A percentile compares a stretch with the other conserved stretches of the same genome.
Conservation (phyloP, 2,329 filamentous ascomycete species). For the Pyrenochaeta sp. region DNA sequence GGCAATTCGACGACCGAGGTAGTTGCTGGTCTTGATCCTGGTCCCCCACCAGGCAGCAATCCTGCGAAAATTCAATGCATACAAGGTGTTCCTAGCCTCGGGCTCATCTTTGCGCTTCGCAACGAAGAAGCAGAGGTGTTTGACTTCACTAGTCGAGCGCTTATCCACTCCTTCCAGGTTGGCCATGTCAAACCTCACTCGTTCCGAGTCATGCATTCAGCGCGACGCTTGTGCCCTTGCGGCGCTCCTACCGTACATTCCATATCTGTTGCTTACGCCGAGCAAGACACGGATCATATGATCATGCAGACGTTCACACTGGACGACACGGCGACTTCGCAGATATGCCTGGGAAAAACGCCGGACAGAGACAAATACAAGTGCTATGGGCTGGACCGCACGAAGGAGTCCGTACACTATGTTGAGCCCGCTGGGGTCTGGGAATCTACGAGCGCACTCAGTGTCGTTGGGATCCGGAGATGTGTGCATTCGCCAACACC, state of each 20-base stretch:
- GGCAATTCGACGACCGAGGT: constrained; percentile 40
- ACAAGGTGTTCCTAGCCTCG: constrained; percentile 65
- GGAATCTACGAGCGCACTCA: constrained; percentile 68
- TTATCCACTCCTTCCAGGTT: constrained; percentile 70
- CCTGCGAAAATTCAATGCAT: constrained; percentile 63
- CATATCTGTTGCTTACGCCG: constrained; percentile 71
- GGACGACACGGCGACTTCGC: constrained; percentile 58
- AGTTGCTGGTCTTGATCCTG: constrained; percentile 46
- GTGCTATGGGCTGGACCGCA: constrained; percentile 50
- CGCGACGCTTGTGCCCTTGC: constrained; percentile 61
- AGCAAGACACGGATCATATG: constrained; percentile 67
- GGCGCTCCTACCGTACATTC: constrained; percentile 66
- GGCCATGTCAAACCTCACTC: constrained; percentile 67
- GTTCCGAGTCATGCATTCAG: constrained; percentile 67
- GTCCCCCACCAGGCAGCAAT: constrained; percentile 47
- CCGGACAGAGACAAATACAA: constrained; percentile 36
- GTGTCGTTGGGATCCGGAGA: constrained; percentile 69
- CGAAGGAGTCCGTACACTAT: constrained; percentile 61
- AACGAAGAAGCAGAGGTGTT: constrained; percentile 67
- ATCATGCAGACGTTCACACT: constrained; percentile 71
- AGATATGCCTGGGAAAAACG: constrained; percentile 65
- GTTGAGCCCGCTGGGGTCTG: constrained; percentile 71
- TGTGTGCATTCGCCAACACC: constrained; percentile 44
- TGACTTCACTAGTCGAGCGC: constrained; percentile 63
- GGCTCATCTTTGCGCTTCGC: constrained; percentile 68